These are phyloP conservation scores for Cadophora sp. DNA, from an alignment of 2,329 filamentous ascomycete genomes.

Conservation along the genomic window DNA sequence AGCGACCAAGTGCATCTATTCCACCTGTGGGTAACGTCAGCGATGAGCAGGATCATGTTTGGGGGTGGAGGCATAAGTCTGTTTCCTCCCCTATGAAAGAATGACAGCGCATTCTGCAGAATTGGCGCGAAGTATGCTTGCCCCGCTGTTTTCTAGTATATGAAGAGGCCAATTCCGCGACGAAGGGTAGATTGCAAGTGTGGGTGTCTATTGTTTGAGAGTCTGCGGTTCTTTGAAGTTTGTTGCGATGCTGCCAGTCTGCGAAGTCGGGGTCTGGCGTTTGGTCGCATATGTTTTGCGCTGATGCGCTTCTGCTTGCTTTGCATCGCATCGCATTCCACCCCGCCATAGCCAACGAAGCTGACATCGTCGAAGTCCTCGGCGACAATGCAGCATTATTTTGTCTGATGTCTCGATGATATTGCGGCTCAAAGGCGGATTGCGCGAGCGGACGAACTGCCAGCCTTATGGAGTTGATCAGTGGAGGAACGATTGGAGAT, in stretches of 20 bases:
- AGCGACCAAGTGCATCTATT: background rate
- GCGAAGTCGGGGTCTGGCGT: constrained; percentile 29
- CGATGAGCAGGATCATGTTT: constrained; percentile 23
- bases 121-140: constrained; percentile 30
- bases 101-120: constrained; percentile 42
- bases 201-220: constrained; percentile 12
- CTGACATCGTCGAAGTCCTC: constrained; percentile 19
- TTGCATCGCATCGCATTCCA: constrained; percentile 7
- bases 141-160: constrained; percentile 34
- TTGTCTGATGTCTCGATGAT: constrained; percentile 19
- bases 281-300: constrained; percentile 26
- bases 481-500: constrained; percentile 31
- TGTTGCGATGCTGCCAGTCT: constrained; percentile 20
- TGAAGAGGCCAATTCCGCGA: constrained; percentile 28
- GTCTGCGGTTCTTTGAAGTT: background rate
- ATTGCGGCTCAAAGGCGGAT: constrained; percentile 30
- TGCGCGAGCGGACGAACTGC: constrained; percentile 21
- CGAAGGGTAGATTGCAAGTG: constrained; percentile 2
- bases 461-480: constrained; percentile 34
- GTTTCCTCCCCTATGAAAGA: constrained; percentile 34
- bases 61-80: constrained; percentile 27
- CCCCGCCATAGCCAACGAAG: constrained; percentile 29
- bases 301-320: background rate
- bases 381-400: constrained; percentile 18
- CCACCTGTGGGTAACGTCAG: constrained; percentile 37